Base-by-base conservation (phyloP, 1,284 basidiomycete species). In the Apiotrichum gamsii region DNA sequence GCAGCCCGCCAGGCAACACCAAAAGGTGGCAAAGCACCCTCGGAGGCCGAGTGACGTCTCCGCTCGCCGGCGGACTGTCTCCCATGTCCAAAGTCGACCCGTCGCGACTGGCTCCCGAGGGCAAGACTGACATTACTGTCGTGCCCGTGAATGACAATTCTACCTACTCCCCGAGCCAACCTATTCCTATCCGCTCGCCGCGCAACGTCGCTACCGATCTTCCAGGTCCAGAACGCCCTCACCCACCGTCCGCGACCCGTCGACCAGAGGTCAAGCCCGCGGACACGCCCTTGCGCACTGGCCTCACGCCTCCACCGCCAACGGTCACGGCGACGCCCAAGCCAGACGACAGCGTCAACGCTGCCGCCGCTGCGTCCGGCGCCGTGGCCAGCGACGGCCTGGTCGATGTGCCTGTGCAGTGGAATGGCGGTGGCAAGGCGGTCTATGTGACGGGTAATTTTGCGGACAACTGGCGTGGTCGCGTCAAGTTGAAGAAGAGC, bases 391-490 rank as follows among this genome's bases (percentile, higher is more conserved):
- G 60, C 23, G 66, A 68, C 49, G 66, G 65, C 2, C 39, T 65
- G 39, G 67, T 70, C 10, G 59, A 61, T 47, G 67, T 70, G 8
- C 64, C 66, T 3, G 56, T 70, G n/a, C 61, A 64, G 33, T 75
- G 73, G 73, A 68, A 61, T 16, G 70, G 70, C 38, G 70, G 72
- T 8, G 74, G 73, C 13, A 72, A 71, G 52, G 64, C 66, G 33
- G 78, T 80, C 5, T 78, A 72, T 52, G 78, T 80, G 5, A 78
- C 78, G 0, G 78, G 79, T n/a, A 79, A 77, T 45, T 70, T 80
- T 64, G 77, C 77, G 15, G 76, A 78, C 49, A 76, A 77, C 47
- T 80, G 79, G 79, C 73, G 75, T 38, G 75, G 72, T 38, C 73
- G 78, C 52, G 70, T 77, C 52, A 75, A 75, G 64, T 56, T 78